Base-by-base conservation (phyloP, 768 basidiomycete species). In the Russula compacta region DNA sequence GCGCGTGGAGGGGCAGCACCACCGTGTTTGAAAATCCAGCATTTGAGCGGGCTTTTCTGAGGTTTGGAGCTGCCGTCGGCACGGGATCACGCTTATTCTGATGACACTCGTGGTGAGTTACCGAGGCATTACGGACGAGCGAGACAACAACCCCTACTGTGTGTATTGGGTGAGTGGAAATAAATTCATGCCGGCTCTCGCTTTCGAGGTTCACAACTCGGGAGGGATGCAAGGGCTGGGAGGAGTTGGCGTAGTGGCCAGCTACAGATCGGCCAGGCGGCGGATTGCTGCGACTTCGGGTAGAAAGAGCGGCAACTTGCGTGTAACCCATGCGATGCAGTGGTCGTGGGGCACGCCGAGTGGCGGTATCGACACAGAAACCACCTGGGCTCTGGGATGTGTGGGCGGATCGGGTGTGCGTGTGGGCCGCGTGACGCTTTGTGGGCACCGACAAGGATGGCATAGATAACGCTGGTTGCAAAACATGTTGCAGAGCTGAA, bases 1-100 rank as follows among this genome's bases (percentile, higher is more conserved):
- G 61, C 29, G 52, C 52, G 15, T 58, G 35, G 21, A 63, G 21
- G 33, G 57, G 56, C 6, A 17, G 53, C 10, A 33, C 10, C 3
- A 44, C 38, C 3, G 39, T 35, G 40, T 19, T 58, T 14, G 55
- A 57, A 33, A 63, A 52, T 15, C 44, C 24, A 15, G 43, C 33
- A 47, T 52, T 63, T 24, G 61, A 63, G n/a, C 44, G 57, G 10
- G 52, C 51, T 36, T 63, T 63, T 44, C 52, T 63, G 21, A 63
- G 56, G n/a, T 40, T 47, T 14, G 51, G 46, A 2, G 17, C 48
- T 5, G 24, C 43, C 29, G 11, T 47, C 14, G 51, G 36, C 9
- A 44, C 51, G 9, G 44, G 36, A 36, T 53, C 38, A 11, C 14
- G 39, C 39, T 14, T 35, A 7, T 57, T 21, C 8, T 53, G 57